Conservation (phyloP, 148 eudicot species). For the Amaranthus palmeri region DNA sequence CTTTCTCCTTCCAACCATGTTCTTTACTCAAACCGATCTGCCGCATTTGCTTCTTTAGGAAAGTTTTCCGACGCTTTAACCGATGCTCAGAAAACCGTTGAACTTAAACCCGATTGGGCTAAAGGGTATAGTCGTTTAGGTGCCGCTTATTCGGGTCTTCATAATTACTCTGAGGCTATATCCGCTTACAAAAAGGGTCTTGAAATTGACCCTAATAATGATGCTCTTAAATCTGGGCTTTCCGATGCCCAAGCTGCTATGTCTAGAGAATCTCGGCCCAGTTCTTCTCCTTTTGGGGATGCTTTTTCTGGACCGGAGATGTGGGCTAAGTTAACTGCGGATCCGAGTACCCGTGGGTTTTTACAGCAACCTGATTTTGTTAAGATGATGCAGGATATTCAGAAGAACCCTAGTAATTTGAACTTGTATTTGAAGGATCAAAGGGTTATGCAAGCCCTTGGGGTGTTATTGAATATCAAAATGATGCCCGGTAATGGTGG, state of each 20-base stretch:
- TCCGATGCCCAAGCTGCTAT: slow-evolving; percentile 53
- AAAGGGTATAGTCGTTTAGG: slow-evolving; percentile 86
- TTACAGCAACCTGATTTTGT: slow-evolving; percentile 79
- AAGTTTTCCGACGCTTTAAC: slow-evolving; percentile 57
- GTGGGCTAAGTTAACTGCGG: slow-evolving; percentile 87
- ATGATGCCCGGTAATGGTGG: slow-evolving; percentile 29
- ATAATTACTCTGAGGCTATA: slow-evolving; percentile 42
- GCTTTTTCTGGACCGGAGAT: slow-evolving; percentile 88
- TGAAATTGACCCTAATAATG: slow-evolving; percentile 68
- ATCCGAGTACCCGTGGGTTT: slow-evolving; percentile 54
- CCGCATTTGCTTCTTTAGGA: slow-evolving; percentile 63
- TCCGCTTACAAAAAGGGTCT: slow-evolving; percentile 71
- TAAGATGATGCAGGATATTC: slow-evolving; percentile 80
- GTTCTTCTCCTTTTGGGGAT: slow-evolving; percentile 63
- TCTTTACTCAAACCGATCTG: slow-evolving; percentile 90
- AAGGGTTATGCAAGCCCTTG: slow-evolving; percentile 89
- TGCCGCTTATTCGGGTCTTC: slow-evolving; percentile 61
- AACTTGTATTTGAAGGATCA: slow-evolving; percentile 84
- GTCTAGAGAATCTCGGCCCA: slow-evolving; percentile 5
- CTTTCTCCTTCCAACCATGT: slow-evolving; percentile 77
- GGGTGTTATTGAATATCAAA: slow-evolving; percentile 67
- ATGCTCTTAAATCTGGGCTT: slow-evolving; percentile 61
- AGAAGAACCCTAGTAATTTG: slow-evolving; percentile 75
- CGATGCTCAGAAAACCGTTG: slow-evolving; percentile 79
- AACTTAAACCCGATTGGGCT: slow-evolving; percentile 74